A percentile compares a stretch with the other conserved stretches of the same genome.
Conservation (phyloP, 805 yeast genomes). For the Hanseniaspora lachancei region DNA sequence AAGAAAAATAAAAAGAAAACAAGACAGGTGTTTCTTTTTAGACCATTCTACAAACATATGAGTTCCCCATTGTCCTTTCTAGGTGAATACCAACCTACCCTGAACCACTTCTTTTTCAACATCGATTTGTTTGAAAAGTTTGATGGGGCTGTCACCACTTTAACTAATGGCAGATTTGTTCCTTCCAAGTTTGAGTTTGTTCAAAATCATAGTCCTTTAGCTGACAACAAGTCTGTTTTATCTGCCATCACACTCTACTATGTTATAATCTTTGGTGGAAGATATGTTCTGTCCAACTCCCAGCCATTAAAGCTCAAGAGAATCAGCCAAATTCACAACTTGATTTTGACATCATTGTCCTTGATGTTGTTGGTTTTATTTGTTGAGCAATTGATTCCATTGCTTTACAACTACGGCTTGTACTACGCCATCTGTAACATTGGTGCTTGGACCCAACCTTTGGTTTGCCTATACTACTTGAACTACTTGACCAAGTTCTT, state of each 20-base stretch:
- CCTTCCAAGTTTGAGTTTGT: conserved; percentile 48
- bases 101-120: conserved; percentile 28
- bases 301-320: conserved; percentile 62
- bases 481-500: conserved; percentile 81
- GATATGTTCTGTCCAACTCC: conserved; percentile 41
- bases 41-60: neutral
- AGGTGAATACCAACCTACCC: conserved; percentile 20
- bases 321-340: conserved; percentile 76
- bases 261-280: conserved; percentile 74
- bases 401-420: conserved; percentile 58
- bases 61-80: neutral
- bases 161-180: conserved; percentile 21
- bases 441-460: conserved; percentile 68
- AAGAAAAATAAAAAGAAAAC: too few species aligned
- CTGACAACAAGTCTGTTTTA: conserved; percentile 47
- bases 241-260: conserved; percentile 59
- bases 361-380: conserved; percentile 51
- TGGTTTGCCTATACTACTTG: conserved; percentile 76
- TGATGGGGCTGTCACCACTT: conserved; percentile 17
- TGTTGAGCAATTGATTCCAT: conserved; percentile 77
- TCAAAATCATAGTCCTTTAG: conserved; percentile 53
- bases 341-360: conserved; percentile 58
- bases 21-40: too few species aligned
- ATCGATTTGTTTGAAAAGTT: conserved; percentile 25
- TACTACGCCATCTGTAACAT: conserved; percentile 71